These are phyloP conservation scores for Alternaria triticina DNA, from an alignment of 2,329 filamentous ascomycete species.

Conservation along the genomic window DNA sequence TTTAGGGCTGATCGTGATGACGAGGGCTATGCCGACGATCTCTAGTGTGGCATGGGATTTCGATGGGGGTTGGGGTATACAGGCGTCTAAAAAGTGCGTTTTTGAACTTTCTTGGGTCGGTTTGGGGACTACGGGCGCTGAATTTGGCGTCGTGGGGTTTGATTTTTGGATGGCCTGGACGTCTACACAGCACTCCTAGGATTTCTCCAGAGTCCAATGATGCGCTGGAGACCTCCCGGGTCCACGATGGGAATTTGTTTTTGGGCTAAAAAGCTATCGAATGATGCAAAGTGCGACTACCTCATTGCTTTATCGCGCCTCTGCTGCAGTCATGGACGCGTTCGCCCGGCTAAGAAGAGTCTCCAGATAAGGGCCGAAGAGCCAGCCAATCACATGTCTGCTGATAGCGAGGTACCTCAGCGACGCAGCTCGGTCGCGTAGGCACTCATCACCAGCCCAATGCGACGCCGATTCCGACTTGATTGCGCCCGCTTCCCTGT, in stretches of 20 bases:
- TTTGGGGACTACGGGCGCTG: background rate
- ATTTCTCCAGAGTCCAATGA: background rate
- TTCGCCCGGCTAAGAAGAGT: background rate
- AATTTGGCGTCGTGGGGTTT: background rate
- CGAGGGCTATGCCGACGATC: conserved; percentile 42
- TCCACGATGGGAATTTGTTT: background rate
- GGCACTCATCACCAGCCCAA: conserved; percentile 8
- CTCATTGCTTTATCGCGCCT: conserved; percentile 1
- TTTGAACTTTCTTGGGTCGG: background rate
- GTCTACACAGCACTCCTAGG: background rate
- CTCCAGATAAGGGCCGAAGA: conserved; percentile 13
- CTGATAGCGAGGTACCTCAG: conserved; percentile 7
- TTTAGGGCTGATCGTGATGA: conserved; percentile 40
- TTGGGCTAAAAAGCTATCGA: background rate
- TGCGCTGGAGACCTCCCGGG: background rate
- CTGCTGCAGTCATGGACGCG: conserved; percentile 5
- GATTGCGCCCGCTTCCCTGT: conserved; percentile 7
- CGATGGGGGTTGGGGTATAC: background rate
- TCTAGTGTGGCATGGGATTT: conserved; percentile 8
- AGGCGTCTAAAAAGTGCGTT: background rate
- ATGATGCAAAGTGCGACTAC: background rate
- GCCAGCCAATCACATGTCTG: conserved; percentile 5
- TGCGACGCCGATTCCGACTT: conserved; percentile 14
- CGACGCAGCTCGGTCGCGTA: conserved; percentile 1
- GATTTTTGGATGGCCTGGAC: background rate